Evolutionary conservation across 768 basidiomycete genomes (phyloP), one percentile per base, ranked within the genome.

Genomic region (Infundibulicybe gibba): DNA sequence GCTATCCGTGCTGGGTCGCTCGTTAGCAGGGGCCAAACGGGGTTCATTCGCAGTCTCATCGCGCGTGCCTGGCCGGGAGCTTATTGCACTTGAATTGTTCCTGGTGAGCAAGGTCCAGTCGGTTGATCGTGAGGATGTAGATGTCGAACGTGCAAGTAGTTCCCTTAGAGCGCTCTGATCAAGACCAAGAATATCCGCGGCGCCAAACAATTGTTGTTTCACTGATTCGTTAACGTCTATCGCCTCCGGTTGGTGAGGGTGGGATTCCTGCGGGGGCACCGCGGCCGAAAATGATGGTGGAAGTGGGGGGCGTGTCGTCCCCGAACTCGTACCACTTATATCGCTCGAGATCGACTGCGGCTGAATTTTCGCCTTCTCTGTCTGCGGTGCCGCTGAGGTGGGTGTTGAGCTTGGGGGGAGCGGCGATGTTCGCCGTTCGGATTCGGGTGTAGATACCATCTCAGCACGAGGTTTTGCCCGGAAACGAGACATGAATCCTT

Each of bases 401-500:
- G 65, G 56, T 25, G 58, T 51, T 6, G 53, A 57, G 19, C 61
- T 54, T 25, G 25, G 25, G 20, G 63, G 58, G n/a, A 66, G 64
- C 5, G 70, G 65, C 9, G 62, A 55, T 13, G 49, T 40, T 11
- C 54, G 55, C n/a, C 50, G 55, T 32, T 67, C 67, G 32, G 61
- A 52, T 13, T 63, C 56, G 32, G 58, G 47, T 1, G 65, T 56
- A 19, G 60, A 49, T 51, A 72, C 73, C 10, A 60, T 58, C 40
- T 65, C 56, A 17, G 71, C 60, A 45, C 70, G 71, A 49, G 74
- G 76, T 51, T 75, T 76, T 31, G 67, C 64, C 32, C 87, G 76
- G 61, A 91, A 87, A 25, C 86, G 80, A 21, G 87, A 79, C 79
- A 92, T 90, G 63, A 92, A 84, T 12, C 88, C 84, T 62, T 81